These are phyloP conservation scores for Trichophyton benhamiae DNA, from an alignment of 2,329 filamentous ascomycete species.

Conservation along the genomic window DNA sequence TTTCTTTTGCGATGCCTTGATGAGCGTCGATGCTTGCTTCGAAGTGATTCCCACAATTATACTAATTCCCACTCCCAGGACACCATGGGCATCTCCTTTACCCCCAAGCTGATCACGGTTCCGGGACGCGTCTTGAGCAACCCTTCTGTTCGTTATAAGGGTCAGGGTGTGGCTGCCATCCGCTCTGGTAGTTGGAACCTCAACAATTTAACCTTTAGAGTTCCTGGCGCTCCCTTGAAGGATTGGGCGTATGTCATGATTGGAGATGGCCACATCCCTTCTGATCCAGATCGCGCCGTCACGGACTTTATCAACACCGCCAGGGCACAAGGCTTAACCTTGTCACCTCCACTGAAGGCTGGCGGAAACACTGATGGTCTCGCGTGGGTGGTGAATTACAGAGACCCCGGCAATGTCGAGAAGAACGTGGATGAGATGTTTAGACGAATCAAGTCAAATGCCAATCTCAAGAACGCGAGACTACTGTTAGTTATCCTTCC, in stretches of 20 bases:
- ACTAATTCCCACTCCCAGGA: constrained; percentile 9
- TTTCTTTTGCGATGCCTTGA: not conserved
- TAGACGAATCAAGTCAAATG: not conserved
- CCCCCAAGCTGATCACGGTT: constrained; percentile 55
- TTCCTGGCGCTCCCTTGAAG: constrained; percentile 26
- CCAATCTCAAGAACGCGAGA: constrained; percentile 1
- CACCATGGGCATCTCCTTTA: constrained; percentile 29
- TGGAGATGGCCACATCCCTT: not conserved
- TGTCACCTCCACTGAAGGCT: not conserved
- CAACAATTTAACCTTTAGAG: constrained; percentile 43
- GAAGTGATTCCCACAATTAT: not conserved
- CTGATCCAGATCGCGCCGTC: not conserved
- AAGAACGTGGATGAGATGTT: constrained; percentile 9
- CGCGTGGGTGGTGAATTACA: not conserved
- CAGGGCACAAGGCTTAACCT: not conserved
- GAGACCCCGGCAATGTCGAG: not conserved
- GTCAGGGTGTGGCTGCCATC: constrained; percentile 22
- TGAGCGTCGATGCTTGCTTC: too few relatives aligned
- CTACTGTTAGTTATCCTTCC: constrained; percentile 52
- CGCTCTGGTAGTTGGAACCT: constrained; percentile 60
- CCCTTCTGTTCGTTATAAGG: constrained; percentile 50
- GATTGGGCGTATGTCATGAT: constrained; percentile 39
- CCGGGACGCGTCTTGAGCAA: constrained; percentile 53
- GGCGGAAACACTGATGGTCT: not conserved
- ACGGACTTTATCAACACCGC: constrained; percentile 1